Base-by-base conservation (phyloP, 352 stramenopile species). In the Pythium phragmiticola region DNA sequence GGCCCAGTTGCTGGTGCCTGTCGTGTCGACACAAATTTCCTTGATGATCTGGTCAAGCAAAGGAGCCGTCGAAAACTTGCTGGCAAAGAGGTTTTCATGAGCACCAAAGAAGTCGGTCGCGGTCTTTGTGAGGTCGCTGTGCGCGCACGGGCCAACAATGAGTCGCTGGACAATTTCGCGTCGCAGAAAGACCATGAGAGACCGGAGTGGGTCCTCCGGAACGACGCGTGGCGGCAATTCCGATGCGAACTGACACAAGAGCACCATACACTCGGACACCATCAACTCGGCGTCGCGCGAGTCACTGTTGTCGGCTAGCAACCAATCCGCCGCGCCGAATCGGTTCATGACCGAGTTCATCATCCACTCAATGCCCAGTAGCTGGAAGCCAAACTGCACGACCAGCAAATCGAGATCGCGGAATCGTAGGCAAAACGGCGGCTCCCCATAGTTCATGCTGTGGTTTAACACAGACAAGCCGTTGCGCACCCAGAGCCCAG, bases 361-460 rank as follows among this genome's bases (percentile, higher is more conserved):
- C 36, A 94, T 75, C 78, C 80, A 91, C 61, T 95, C 82, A 2
- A 90, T 84, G 9, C 75, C 80, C 49, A 90, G 48, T 11, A 94
- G 36, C 28, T 87, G 83, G 55, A 93, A 86, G 14, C 80, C 82
- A 51, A 92, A 91, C 59, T 95, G 87, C 16, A 94, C 54, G 43
- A 92, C 65, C 12, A 95, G 67, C 53, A 95, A 72, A 63, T 95
- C 87, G 8, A 94, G 67, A 68, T 95, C 84, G 41, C 87, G 84
- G 37, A 95, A 94, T 9, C 83, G 75, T 54, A 86, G 74, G 62
- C 87, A 95, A 60, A 92, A 95, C 17, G 84, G 84, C n/a, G 87
- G 87, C 50, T 95, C 87, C 11, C 84, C 87, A 61, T 95, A 95
- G 63, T 95, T 95, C 83, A 95, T 94, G 51, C 84, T 95, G 63